Evolutionary conservation across 345 rosid genomes (phyloP).

Genomic region (Citrus cavaleriei): DNA sequence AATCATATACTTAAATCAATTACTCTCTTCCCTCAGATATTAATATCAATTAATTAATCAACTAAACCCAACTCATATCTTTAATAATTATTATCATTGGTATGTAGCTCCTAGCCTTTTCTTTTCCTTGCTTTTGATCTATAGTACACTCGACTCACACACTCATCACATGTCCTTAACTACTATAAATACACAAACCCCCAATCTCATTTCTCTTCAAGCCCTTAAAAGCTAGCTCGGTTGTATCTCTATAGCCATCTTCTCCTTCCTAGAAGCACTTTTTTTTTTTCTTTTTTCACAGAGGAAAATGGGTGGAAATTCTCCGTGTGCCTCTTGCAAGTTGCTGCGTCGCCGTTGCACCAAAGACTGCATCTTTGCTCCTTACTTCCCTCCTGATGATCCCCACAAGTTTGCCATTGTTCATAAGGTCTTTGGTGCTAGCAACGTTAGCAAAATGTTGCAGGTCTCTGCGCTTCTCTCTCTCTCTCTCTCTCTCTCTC

Average conservation of each 20-base stretch:
- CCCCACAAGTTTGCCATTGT: slow-evolving; percentile 66
- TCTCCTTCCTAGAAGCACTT: neutral
- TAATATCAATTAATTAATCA: neutral
- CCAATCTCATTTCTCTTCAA: slow-evolving; percentile 7
- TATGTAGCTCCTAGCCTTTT: neutral
- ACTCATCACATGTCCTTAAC: slow-evolving; percentile 1
- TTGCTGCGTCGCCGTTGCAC: slow-evolving; percentile 61
- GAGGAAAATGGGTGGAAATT: slow-evolving; percentile 33
- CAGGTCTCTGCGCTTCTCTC: slow-evolving; percentile 31
- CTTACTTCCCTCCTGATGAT: slow-evolving; percentile 63
- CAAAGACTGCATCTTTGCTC: slow-evolving; percentile 63
- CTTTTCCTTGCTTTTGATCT: neutral
- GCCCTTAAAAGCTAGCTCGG: neutral
- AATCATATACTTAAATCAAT: neutral
- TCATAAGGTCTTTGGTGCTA: slow-evolving; percentile 70
- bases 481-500: too few species aligned
- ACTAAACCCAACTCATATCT: neutral
- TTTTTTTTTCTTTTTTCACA: neutral
- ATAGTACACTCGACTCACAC: neutral
- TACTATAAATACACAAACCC: slow-evolving; percentile 25
- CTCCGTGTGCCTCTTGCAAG: slow-evolving; percentile 74
- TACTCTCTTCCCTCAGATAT: neutral
- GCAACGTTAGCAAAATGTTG: slow-evolving; percentile 69
- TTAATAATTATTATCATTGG: neutral
- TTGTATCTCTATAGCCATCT: neutral